Evolutionary conservation across 352 stramenopile genomes (phyloP).

Genomic region (Phytophthora sansomeana): DNA sequence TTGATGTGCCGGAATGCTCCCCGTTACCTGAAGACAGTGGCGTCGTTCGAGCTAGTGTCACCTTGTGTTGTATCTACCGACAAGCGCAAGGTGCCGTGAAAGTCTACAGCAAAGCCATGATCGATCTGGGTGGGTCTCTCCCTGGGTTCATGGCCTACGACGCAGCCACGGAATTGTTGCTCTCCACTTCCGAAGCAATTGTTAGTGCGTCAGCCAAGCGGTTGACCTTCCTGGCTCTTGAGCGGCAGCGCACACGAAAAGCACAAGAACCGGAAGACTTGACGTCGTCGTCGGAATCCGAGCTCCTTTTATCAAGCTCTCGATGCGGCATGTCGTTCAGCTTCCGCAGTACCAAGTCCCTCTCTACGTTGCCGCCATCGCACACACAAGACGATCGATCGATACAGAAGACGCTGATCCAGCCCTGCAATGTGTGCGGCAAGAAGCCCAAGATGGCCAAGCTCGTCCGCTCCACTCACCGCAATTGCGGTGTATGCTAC

Average conservation of each 20-base stretch:
- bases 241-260: slow-evolving; percentile 4
- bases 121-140: slow-evolving; percentile 58
- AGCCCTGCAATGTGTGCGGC: slow-evolving; percentile 36
- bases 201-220: slow-evolving; percentile 57
- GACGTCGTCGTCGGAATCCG: slow-evolving; percentile 31
- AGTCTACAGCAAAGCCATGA: slow-evolving; percentile 65
- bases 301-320: slow-evolving; percentile 25
- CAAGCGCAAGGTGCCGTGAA: slow-evolving; percentile 55
- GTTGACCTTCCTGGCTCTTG: slow-evolving; percentile 39
- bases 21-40: slow-evolving; percentile 52
- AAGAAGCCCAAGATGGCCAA: slow-evolving; percentile 44
- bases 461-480: slow-evolving; percentile 37
- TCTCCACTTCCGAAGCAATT: slow-evolving; percentile 47
- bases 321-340: slow-evolving; percentile 29
- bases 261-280: slow-evolving; percentile 24
- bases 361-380: slow-evolving; percentile 8
- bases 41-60: slow-evolving; percentile 57
- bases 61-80: slow-evolving; percentile 73
- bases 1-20: slow-evolving; percentile 56
- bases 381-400: slow-evolving; percentile 2
- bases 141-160: slow-evolving; percentile 57
- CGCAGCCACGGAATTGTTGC: slow-evolving; percentile 49
- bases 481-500: slow-evolving; percentile 55
- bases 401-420: slow-evolving; percentile 17
- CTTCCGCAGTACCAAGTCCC: slow-evolving; percentile 32